Evolutionary conservation across 2,329 filamentous ascomycete genomes (phyloP), one percentile per base, ranked within the genome.

Genomic region (Teratosphaeria viscida): DNA sequence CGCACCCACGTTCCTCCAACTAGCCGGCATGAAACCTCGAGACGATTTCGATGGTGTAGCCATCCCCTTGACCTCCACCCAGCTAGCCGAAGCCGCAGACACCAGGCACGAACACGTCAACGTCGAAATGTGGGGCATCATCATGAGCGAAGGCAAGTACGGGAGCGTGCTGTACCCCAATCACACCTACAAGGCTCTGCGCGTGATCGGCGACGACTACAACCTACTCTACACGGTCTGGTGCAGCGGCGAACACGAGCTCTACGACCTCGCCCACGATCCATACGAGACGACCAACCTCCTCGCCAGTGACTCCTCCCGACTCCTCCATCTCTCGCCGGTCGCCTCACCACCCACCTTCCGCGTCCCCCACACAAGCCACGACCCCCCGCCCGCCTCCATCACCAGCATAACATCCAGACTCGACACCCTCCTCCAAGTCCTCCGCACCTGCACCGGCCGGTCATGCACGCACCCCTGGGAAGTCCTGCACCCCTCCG

Each of bases 171-270:
- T 68, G 7, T 66, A 69, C 27, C 59, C 63, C 2, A 71, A 70
- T 55, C 66, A 69, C 52, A 71, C 69, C 11, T 72, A 71, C 64
- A 72, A 72, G 60, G 68, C 68, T 1, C 59, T 72, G 2, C 63
- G 70, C 8, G 39, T 71, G 6, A 61, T 66, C 6, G 68, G 65
- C 3, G 39, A 64, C 2, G 64, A 56, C 8, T 88, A 87, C 66
- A 82, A 80, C 65, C 68, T 88, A 5, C 83, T 84, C 62, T 89
- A 89, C 65, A 80, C 83, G 0, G 83, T 87, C 0, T 89, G 85
- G 85, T 89, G 86, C 67, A 86, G 74, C 14, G 83, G 84, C 57
- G 85, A 87, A 54, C 81, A 83, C 59, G 85, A 89, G 68, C 77
- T 87, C 2, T 89, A 88, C 67, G 79, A 88, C 35, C 57, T 70